Conservation (phyloP, 306 rosid species). For the Myrica gale region DNA sequence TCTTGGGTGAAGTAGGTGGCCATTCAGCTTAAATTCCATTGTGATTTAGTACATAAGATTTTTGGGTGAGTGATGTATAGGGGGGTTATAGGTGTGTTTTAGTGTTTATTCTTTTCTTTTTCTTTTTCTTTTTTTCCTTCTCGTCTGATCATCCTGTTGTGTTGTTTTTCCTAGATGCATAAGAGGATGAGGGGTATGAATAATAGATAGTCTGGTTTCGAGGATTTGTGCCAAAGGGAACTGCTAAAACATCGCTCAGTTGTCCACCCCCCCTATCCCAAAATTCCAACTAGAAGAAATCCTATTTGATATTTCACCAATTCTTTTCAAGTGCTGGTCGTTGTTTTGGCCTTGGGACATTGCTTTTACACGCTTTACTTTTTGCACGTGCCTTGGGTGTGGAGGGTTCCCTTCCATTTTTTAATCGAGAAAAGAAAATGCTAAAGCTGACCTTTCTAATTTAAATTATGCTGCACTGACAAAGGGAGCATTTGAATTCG, state of each 20-base stretch:
- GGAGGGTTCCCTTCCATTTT: no score
- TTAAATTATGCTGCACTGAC: no score
- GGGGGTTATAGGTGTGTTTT: constrained; percentile 10
- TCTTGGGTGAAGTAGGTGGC: background rate
- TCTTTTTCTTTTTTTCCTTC: background rate
- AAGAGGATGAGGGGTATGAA: background rate
- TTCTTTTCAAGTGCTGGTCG: background rate
- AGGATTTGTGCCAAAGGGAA: constrained; percentile 1
- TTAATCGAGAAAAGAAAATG: no score
- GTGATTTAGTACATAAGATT: constrained; percentile 11
- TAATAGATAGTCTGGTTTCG: constrained; percentile 1
- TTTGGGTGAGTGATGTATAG: constrained; percentile 8
- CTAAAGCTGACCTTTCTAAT: no score
- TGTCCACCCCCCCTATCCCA: background rate
- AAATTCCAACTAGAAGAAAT: background rate
- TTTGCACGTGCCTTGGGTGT: no score
- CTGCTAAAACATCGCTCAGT: background rate
- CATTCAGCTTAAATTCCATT: background rate
- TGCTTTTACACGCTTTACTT: no score
- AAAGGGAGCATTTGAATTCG: no score
- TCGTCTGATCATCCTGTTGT: background rate
- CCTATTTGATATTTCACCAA: background rate
- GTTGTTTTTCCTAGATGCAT: constrained; percentile 2
- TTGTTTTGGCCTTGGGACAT: background rate
- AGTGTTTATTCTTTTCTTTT: background rate